Evolutionary conservation across 2,329 filamentous ascomycete genomes (phyloP).

Genomic region (Pseudonectria foliicola): DNA sequence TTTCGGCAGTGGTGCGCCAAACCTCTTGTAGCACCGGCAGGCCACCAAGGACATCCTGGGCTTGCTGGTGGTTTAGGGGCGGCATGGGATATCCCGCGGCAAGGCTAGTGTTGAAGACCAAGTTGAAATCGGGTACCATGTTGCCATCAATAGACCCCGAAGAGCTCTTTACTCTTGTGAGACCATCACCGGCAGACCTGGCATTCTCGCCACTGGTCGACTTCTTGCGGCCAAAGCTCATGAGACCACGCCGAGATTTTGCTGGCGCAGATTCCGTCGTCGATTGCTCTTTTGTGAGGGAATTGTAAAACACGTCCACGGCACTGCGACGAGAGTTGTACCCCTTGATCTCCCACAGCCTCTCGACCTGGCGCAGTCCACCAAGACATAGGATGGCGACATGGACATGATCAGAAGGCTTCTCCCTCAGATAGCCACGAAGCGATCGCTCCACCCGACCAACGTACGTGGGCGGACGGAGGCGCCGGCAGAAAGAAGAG

Average conservation of each 20-base stretch:
- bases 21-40: constrained; percentile 52
- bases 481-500: constrained; percentile 54
- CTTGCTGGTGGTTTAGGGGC: constrained; percentile 42
- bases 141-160: constrained; percentile 25
- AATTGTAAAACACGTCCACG: constrained; percentile 54
- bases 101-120: constrained; percentile 53
- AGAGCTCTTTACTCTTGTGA: constrained; percentile 18
- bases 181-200: constrained; percentile 19
- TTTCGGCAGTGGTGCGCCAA: constrained; percentile 57
- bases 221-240: constrained; percentile 52
- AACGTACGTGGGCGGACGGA: constrained; percentile 58
- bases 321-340: constrained; percentile 53
- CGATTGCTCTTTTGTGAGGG: constrained; percentile 36
- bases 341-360: constrained; percentile 59
- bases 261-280: constrained; percentile 30
- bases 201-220: constrained; percentile 30
- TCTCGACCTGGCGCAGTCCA: constrained; percentile 55
- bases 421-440: constrained; percentile 56
- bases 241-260: constrained; percentile 46
- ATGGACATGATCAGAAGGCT: constrained; percentile 56
- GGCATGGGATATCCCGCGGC: constrained; percentile 57
- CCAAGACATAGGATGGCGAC: constrained; percentile 53
- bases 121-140: constrained; percentile 28
- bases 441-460: constrained; percentile 55
- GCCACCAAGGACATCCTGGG: constrained; percentile 45